Percentiles rank a stretch among this genome's conserved stretches.
Evolutionary conservation across 1,284 basidiomycete genomes (phyloP).

Genomic region (Lentinula novae-zelandiae): DNA sequence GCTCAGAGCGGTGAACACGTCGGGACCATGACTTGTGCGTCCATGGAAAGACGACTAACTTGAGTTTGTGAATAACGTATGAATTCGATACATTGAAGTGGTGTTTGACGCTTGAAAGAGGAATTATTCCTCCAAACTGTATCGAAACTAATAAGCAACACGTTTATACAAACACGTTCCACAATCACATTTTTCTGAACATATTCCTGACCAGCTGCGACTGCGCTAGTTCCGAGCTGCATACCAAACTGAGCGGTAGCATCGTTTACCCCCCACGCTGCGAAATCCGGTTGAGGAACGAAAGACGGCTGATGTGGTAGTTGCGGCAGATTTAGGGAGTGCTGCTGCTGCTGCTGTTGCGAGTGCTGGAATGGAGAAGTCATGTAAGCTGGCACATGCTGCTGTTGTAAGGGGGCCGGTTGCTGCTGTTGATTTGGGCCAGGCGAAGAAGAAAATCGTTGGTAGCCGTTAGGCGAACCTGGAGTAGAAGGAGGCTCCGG

Average conservation of each 20-base stretch:
- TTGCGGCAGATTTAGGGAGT: slow-evolving; percentile 22
- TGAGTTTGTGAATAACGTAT: slow-evolving; percentile 91
- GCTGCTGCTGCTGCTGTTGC: slow-evolving; percentile 25
- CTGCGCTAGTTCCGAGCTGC: slow-evolving; percentile 91
- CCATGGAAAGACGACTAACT: slow-evolving; percentile 95
- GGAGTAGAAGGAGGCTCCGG: slow-evolving; percentile 86
- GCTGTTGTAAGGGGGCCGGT: slow-evolving; percentile 26
- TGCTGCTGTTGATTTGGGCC: slow-evolving; percentile 28
- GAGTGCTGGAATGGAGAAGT: slow-evolving; percentile 24
- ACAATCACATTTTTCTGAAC: slow-evolving; percentile 82
- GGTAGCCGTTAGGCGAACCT: slow-evolving; percentile 70
- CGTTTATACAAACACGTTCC: slow-evolving; percentile 25
- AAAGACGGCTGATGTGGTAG: slow-evolving; percentile 21
- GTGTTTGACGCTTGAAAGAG: slow-evolving; percentile 80
- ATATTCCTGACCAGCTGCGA: slow-evolving; percentile 93
- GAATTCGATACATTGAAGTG: slow-evolving; percentile 97
- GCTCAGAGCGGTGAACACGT: slow-evolving; percentile 57
- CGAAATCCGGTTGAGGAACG: slow-evolving; percentile 39
- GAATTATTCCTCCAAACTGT: slow-evolving; percentile 79
- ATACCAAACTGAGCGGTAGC: slow-evolving; percentile 95
- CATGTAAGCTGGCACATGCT: slow-evolving; percentile 20
- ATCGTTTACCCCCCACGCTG: slow-evolving; percentile 85
- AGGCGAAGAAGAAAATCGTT: slow-evolving; percentile 68
- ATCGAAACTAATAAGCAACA: slow-evolving; percentile 1
- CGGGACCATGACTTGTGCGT: slow-evolving; percentile 82